Evolutionary conservation across 805 yeast genomes (phyloP).

Genomic region (Yarrowia osloensis): DNA sequence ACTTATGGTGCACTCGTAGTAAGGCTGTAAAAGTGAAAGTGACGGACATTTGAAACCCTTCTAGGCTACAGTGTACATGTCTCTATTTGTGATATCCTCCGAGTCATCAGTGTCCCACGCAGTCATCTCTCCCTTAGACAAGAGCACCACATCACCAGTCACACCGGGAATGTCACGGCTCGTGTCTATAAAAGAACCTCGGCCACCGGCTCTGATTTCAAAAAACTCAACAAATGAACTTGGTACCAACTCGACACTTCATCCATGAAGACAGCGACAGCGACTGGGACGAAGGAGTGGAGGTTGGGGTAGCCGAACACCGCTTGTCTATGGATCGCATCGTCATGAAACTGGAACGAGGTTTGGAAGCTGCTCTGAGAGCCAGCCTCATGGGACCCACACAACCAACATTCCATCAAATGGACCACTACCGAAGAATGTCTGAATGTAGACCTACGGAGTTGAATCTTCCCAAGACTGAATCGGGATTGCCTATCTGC

Average conservation of each 20-base stretch:
- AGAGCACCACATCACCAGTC: too few relatives aligned
- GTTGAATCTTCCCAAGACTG: neutral
- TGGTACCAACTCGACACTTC: neutral
- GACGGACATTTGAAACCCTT: too few relatives aligned
- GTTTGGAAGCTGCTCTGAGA: neutral
- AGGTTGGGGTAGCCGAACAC: neutral
- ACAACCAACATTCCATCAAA: neutral
- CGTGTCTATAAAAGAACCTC: neutral
- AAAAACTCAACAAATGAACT: neutral
- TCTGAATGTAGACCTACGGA: neutral
- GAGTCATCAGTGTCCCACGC: too few relatives aligned
- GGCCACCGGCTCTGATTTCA: neutral
- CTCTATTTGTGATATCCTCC: too few relatives aligned
- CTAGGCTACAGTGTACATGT: too few relatives aligned
- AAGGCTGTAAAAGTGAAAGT: too few relatives aligned
- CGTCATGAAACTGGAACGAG: neutral
- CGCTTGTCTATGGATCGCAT: neutral
- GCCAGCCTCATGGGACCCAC: neutral
- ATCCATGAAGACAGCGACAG: conserved; percentile 16
- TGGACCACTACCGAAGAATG: neutral
- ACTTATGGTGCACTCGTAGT: too few relatives aligned
- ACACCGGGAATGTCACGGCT: neutral
- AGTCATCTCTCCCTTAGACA: too few relatives aligned
- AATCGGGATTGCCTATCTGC: neutral
- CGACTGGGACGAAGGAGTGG: conserved; percentile 19